These are phyloP conservation scores for Blastomyces gilchristii DNA, from an alignment of 2,329 filamentous ascomycete species.

Conservation along the genomic window DNA sequence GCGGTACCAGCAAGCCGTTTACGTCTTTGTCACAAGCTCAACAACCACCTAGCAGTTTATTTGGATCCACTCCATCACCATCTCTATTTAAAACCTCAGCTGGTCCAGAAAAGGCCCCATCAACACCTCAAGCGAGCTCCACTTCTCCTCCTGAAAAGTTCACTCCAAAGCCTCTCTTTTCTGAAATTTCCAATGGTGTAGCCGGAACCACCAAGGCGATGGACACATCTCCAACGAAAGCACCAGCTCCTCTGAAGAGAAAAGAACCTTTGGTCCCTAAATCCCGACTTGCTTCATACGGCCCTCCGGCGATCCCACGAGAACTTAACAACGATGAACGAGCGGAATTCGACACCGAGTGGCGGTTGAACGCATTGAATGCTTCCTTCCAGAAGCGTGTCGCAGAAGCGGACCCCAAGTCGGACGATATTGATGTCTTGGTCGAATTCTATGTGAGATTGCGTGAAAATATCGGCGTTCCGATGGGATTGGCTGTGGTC, in stretches of 20 bases:
- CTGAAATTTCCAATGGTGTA: constrained; percentile 8
- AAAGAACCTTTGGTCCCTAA: constrained; percentile 5
- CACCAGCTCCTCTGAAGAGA: background rate
- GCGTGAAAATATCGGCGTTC: constrained; percentile 22
- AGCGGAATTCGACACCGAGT: constrained; percentile 38
- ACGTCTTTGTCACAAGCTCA: background rate
- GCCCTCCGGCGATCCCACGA: constrained; percentile 11
- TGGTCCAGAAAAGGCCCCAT: constrained; percentile 18
- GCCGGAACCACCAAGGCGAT: constrained; percentile 5
- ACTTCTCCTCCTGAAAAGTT: constrained; percentile 15
- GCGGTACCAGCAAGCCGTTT: constrained; percentile 2
- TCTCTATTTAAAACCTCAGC: constrained; percentile 22
- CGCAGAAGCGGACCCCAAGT: constrained; percentile 17
- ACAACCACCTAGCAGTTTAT: background rate
- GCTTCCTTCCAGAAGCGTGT: constrained; percentile 34
- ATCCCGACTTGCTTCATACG: constrained; percentile 6
- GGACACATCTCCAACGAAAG: background rate
- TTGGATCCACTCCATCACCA: background rate
- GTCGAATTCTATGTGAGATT: constrained; percentile 23
- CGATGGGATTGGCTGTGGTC: constrained; percentile 17
- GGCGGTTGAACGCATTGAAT: constrained; percentile 22
- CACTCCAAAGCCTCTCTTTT: constrained; percentile 16
- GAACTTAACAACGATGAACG: constrained; percentile 45
- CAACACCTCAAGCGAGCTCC: constrained; percentile 10
- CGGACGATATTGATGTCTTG: constrained; percentile 22